Percentiles rank a stretch among this genome's conserved stretches.
These are phyloP conservation scores for Brettanomyces nanus DNA, from an alignment of 805 yeast genomes.

Conservation along the genomic window DNA sequence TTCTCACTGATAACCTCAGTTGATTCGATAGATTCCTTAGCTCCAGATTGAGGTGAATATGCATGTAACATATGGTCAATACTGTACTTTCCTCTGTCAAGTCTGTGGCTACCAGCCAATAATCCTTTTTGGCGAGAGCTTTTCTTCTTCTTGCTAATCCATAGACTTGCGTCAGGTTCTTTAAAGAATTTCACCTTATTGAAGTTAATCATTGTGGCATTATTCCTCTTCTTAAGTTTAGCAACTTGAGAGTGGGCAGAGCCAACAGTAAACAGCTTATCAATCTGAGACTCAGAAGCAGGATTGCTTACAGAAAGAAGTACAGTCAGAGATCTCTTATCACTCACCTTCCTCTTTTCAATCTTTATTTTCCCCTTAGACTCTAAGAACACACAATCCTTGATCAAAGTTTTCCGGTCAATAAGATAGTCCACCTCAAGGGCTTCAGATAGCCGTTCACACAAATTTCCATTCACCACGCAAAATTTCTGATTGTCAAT, in stretches of 20 bases:
- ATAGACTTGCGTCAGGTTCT: slow-evolving; percentile 9
- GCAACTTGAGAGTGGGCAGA: neutral
- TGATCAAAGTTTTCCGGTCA: slow-evolving; percentile 46
- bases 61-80: neutral
- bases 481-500: slow-evolving; percentile 38
- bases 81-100: neutral
- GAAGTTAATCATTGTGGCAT: slow-evolving; percentile 11
- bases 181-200: slow-evolving; percentile 17
- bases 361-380: slow-evolving; percentile 19
- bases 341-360: slow-evolving; percentile 1
- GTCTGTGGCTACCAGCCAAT: neutral
- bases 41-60: slow-evolving; percentile 6
- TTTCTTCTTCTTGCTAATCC: slow-evolving; percentile 6
- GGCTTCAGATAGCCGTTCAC: slow-evolving; percentile 31
- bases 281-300: slow-evolving; percentile 11
- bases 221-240: neutral
- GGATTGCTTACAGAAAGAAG: slow-evolving; percentile 9
- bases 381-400: slow-evolving; percentile 33
- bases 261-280: neutral
- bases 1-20: neutral
- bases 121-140: neutral
- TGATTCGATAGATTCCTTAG: neutral
- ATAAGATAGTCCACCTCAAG: slow-evolving; percentile 32
- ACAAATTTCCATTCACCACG: slow-evolving; percentile 33
- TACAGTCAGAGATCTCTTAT: neutral